Evolutionary conservation across 805 yeast genomes (phyloP), one percentile per base, ranked within the genome.

Genomic region (Wickerhamomyces tratensis): DNA sequence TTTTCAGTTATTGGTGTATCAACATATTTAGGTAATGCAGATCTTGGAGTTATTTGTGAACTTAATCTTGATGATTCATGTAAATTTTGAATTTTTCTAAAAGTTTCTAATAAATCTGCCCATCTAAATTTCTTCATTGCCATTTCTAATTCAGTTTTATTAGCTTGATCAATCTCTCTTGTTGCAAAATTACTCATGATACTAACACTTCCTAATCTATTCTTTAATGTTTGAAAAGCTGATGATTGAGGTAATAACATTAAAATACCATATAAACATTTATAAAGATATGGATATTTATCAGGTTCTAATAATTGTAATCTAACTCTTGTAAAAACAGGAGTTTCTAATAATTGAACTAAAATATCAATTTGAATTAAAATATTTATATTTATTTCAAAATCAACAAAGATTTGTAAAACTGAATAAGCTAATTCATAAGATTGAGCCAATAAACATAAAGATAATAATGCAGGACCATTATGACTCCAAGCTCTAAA

Each of bases 181-280:
- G 20, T 20, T 34, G 14, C 49, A 37, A 57, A 50, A 26, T 47
- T 56, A 29, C 49, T 54, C 8, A 66, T 58, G n/a, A 71, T 66
- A 6, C 75, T 66, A 26, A 65, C 65, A 48, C 69, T 64, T 41
- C 55, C 75, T 40, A 93, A 68, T 46, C 98, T 70, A 53, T 82
- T 85, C 49, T 82, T 82, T 49, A 93, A 68, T 0, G 85, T 77
- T n/a, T 74, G 78, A 58, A 86, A 93, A 0, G 98, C 95, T 11
- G 86, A 74, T 0, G 96, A 86, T 58, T 93, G 98, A 0, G 98
- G 98, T 40, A 93, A 63, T 6, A 93, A 71, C 98, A 93, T 93
- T 45, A 93, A 67, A 30, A 93, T 73, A 2, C 98, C 98, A 58
- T 87, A 93, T 30, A 93, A 71, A 41, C 96, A 85, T 57, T 87